phyloP scores from a whole-genome alignment of 2,329 filamentous ascomycete species.

The Ceratocystis cubensis region DNA sequence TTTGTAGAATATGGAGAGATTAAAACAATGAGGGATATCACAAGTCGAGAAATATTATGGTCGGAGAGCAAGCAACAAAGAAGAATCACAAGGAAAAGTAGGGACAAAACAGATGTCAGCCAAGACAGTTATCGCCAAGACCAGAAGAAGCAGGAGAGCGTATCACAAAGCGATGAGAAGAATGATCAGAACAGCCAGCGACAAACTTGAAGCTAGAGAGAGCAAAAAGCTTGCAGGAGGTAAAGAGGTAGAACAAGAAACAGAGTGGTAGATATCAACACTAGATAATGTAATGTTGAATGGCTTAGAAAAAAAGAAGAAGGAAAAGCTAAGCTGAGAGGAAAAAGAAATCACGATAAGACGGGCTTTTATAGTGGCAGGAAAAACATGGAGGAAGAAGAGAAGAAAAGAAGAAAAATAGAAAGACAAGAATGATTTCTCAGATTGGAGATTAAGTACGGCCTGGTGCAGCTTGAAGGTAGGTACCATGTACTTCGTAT shows the following conservation, averaged over 20 bases:
- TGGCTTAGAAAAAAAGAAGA: conserved; percentile 9
- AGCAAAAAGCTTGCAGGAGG: neutral
- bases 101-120: neutral
- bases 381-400: conserved; percentile 9
- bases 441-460: conserved; percentile 14
- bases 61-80: neutral
- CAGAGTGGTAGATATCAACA: neutral
- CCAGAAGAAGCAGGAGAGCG: neutral
- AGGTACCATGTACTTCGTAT: neutral
- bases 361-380: neutral
- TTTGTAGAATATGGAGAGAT: neutral
- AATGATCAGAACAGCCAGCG: neutral
- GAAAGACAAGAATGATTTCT: conserved; percentile 21
- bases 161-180: neutral
- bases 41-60: neutral
- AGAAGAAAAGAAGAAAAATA: conserved; percentile 14
- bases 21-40: neutral
- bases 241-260: neutral
- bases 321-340: neutral
- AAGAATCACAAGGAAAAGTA: neutral
- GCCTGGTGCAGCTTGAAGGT: neutral
- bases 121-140: neutral
- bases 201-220: neutral
- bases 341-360: conserved; percentile 1
- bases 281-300: neutral